Evolutionary conservation across 2,329 filamentous ascomycete genomes (phyloP).

Genomic region (Pseudopyrenochaeta lycopersici): DNA sequence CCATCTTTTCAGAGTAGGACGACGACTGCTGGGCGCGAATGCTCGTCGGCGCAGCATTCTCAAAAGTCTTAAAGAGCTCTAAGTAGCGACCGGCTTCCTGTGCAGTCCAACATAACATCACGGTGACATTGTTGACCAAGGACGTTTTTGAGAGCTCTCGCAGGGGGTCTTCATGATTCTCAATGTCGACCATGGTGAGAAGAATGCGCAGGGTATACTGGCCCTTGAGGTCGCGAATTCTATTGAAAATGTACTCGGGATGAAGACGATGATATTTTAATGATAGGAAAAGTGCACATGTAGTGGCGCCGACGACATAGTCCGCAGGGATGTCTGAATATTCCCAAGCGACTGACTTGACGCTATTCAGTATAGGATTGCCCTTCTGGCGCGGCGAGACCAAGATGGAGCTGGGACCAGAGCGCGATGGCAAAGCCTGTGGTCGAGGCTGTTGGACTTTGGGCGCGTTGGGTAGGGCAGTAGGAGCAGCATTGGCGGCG

Average conservation of each 20-base stretch:
- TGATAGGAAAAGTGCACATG: slow-evolving; percentile 90
- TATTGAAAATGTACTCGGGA: slow-evolving; percentile 96
- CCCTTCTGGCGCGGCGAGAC: slow-evolving; percentile 94
- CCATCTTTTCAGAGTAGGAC: slow-evolving; percentile 83
- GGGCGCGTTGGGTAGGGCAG: slow-evolving; percentile 22
- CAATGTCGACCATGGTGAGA: slow-evolving; percentile 92
- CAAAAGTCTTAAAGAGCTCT: slow-evolving; percentile 93
- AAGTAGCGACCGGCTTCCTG: slow-evolving; percentile 93
- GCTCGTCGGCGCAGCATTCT: slow-evolving; percentile 81
- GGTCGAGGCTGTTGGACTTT: slow-evolving; percentile 85
- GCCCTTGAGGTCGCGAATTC: slow-evolving; percentile 83
- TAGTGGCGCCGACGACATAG: slow-evolving; percentile 86
- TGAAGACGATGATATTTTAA: slow-evolving; percentile 97
- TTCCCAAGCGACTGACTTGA: slow-evolving; percentile 89
- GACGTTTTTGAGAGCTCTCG: slow-evolving; percentile 93
- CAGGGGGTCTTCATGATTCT: slow-evolving; percentile 88
- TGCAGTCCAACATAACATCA: slow-evolving; percentile 93
- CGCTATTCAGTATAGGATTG: slow-evolving; percentile 86
- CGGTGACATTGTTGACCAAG: slow-evolving; percentile 88
- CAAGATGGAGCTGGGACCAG: slow-evolving; percentile 78
- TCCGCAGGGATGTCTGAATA: slow-evolving; percentile 97
- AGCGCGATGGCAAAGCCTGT: slow-evolving; percentile 76
- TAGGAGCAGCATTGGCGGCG: slow-evolving; percentile 14
- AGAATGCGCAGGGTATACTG: slow-evolving; percentile 88
- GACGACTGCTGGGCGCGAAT: slow-evolving; percentile 87